Evolutionary conservation across 768 basidiomycete genomes (phyloP).

Genomic region (Naganishia antarctica): DNA sequence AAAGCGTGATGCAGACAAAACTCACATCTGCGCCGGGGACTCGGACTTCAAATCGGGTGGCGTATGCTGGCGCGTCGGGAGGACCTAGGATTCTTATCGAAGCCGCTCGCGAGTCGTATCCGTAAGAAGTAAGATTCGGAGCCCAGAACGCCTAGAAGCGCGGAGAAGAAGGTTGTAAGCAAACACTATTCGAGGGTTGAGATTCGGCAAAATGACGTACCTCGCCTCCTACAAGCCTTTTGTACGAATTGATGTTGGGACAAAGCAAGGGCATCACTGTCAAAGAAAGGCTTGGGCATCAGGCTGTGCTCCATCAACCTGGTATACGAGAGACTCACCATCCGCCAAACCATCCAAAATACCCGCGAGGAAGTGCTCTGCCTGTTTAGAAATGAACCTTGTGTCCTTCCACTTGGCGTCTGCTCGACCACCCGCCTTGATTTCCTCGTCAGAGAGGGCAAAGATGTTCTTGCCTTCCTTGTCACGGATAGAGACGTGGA

Average conservation of each 20-base stretch:
- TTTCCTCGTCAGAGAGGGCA: slow-evolving; percentile 62
- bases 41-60: slow-evolving; percentile 86
- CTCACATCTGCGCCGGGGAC: slow-evolving; percentile 92
- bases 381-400: slow-evolving; percentile 72
- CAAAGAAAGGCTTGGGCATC: neutral
- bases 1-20: neutral
- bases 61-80: slow-evolving; percentile 71
- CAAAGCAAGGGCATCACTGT: slow-evolving; percentile 76
- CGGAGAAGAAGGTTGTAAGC: neutral
- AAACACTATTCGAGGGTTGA: no score
- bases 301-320: neutral
- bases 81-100: slow-evolving; percentile 89
- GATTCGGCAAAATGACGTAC: no score
- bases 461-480: slow-evolving; percentile 70
- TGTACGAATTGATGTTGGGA: slow-evolving; percentile 94
- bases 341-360: slow-evolving; percentile 83
- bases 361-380: slow-evolving; percentile 92
- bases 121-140: slow-evolving; percentile 86
- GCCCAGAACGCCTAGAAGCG: slow-evolving; percentile 68
- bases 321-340: slow-evolving; percentile 54
- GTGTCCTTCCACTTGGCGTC: slow-evolving; percentile 75
- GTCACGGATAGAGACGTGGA: slow-evolving; percentile 81
- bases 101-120: slow-evolving; percentile 89
- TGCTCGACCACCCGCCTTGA: slow-evolving; percentile 59
- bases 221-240: slow-evolving; percentile 87